Conservation (phyloP, 2,329 filamentous ascomycete genomes). For the Claviceps digitariae region DNA sequence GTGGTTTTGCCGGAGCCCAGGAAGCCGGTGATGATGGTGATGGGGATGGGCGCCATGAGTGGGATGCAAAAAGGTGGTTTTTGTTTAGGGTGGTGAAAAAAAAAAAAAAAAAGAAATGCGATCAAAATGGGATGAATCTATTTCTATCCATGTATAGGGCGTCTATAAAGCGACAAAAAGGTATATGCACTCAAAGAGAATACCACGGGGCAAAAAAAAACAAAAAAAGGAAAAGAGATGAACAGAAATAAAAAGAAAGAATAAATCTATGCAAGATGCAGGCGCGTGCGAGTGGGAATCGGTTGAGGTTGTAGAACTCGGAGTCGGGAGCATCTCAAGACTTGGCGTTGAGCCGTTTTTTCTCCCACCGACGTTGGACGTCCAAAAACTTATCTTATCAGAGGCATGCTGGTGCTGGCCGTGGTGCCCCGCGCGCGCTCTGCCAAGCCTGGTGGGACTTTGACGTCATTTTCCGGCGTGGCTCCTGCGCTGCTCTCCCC, state of each 20-base stretch:
- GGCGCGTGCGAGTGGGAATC: not conserved
- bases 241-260: no score
- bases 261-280: not conserved
- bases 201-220: not conserved
- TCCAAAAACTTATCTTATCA: slow-evolving; percentile 1
- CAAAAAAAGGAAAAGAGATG: not conserved
- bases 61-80: no score
- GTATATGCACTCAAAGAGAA: no score
- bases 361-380: no score
- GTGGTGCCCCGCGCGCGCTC: no score
- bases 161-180: no score
- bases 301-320: not conserved
- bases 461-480: not conserved
- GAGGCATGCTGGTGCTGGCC: not conserved
- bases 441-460: not conserved
- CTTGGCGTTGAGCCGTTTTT: not conserved
- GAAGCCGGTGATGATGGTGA: slow-evolving; percentile 94
- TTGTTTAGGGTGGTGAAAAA: not conserved
- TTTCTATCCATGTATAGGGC: no score
- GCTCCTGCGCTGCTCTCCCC: no score
- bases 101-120: not conserved
- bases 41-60: slow-evolving; percentile 67
- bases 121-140: no score
- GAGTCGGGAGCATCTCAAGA: not conserved
- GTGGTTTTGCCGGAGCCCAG: slow-evolving; percentile 95